A percentile compares a stretch with the other conserved stretches of the same genome.
Conservation (phyloP, 148 eudicot genomes). For the Persicaria tinctoria region DNA sequence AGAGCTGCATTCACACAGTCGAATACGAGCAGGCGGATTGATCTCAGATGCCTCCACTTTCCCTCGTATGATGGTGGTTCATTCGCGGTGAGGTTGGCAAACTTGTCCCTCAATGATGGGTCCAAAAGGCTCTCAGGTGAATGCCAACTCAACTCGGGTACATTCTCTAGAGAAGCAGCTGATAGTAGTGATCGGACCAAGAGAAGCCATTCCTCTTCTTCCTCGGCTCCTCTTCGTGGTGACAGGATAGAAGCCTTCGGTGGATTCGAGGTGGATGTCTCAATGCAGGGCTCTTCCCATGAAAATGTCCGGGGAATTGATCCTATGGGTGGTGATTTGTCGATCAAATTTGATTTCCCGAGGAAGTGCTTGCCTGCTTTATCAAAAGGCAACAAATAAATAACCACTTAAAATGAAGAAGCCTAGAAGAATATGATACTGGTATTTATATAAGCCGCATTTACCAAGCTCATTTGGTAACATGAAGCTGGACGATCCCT, state of each 20-base stretch:
- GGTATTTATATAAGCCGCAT: background rate
- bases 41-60: slow-evolving; percentile 51
- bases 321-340: slow-evolving; percentile 93
- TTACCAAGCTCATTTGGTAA: slow-evolving; percentile 54
- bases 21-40: slow-evolving; percentile 61
- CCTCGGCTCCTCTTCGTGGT: slow-evolving; percentile 26
- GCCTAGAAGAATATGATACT: slow-evolving; percentile 1
- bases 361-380: slow-evolving; percentile 47
- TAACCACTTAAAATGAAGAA: background rate
- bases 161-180: slow-evolving; percentile 40
- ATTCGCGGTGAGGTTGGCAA: slow-evolving; percentile 33
- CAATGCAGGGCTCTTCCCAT: slow-evolving; percentile 54
- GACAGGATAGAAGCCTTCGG: slow-evolving; percentile 30
- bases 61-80: slow-evolving; percentile 41
- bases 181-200: slow-evolving; percentile 64
- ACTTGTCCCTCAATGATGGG: slow-evolving; percentile 60
- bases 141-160: slow-evolving; percentile 44
- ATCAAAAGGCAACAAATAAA: slow-evolving; percentile 1
- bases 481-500: slow-evolving; percentile 21
- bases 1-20: slow-evolving; percentile 76
- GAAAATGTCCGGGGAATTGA: slow-evolving; percentile 86
- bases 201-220: slow-evolving; percentile 57
- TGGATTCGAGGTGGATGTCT: slow-evolving; percentile 32
- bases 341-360: slow-evolving; percentile 61
- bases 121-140: slow-evolving; percentile 73